Base-by-base conservation (phyloP, 805 yeast genomes). In the Clavispora asparagi region DNA sequence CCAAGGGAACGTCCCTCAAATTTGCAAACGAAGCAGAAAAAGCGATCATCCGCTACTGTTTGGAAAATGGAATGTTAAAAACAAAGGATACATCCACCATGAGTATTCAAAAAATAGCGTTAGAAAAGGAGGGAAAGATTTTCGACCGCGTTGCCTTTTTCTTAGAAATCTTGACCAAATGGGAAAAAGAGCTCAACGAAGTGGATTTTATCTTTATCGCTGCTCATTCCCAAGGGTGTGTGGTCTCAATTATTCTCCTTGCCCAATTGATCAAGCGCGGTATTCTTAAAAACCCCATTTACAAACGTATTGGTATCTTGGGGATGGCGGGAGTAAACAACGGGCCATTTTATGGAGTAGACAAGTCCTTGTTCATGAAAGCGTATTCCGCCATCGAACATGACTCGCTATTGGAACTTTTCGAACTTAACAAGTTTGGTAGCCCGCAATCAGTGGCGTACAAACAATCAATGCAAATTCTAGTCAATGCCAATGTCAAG, bases 271-370 rank as follows among this genome's bases (percentile, higher is more conserved):
- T 92, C 11, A 85, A 80, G 62, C 63, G 53, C 64, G 94, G 61
- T 23, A 70, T 61, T 39, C 68, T 58, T 57, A 68, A 58, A 66
- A 73, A 52, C 59, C 68, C 75, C 0, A 59, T 59, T 17, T 45
- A 46, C 14, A 71, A 80, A 60, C 68, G 77, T 19, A 74, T 91
- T 12, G 88, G 94, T 0, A 69, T 92, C 16, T 67, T 92, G 42
- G 92, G 92, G 4, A 92, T 92, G 99, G 98, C 98, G 0, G 98
- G 98, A 1, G 81, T 91, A 23, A 88, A 90, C 56, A 81, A 88
- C 61, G 99, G 99, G 0, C 99, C 99, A 2, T 87, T 88, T 60
- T 88, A 82, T 54, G 97, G 97, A 0, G 79, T 81, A 56, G 98
- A 94, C 60, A 90, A 88, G 62, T 81, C 83, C 9, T 68, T 90